Evolutionary conservation across 2,329 filamentous ascomycete genomes (phyloP), one percentile per base, ranked within the genome.

Genomic region (Penicillium psychrosexuale): DNA sequence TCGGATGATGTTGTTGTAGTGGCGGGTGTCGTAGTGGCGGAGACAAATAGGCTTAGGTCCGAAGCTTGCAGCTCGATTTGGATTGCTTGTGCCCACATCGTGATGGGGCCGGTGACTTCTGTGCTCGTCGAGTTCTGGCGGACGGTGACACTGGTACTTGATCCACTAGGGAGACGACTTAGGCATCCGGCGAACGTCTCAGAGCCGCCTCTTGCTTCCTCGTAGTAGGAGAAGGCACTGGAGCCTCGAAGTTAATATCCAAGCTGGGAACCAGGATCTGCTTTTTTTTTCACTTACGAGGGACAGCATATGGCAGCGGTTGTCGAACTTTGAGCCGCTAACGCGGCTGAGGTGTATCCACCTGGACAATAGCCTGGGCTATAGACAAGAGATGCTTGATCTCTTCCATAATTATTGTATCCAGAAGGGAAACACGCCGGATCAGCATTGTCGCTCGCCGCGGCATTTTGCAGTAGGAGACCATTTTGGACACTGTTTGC

Each of bases 231-330:
- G 31, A 49, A 53, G 8, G 33, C 8, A 22, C 51, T 54, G 12
- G 8, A 12, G 2, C 3, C 9, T 19, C 0, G 3, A 30, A 19
- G 39, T 54, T n/a, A 54, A 22, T 44, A 17, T 8, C 2, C 0
- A 15, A 11, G 9, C 19, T 5, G 3, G 17, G 2, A 15, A 19
- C 36, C 6, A 22, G 8, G 13, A 38, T 34, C 1, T 6, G 5
- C 1, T 3, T 11, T 17, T 11, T 17, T 6, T 2, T 15, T 9
- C 15, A 33, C 51, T 31, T 44, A 54, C 46, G 45, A 53, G 8
- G 47, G 55, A 58, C 66, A 69, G 56, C 66, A 69, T 4, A 64
- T 53, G 8, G 66, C 66, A n/a, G 66, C 65, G 2, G 66, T 69
- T 5, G 51, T 46, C 1, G 50, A 46, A 9, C 40, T 54, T 6